Evolutionary conservation across 148 eudicot genomes (phyloP).

Genomic region (Rhododendron henanense): DNA sequence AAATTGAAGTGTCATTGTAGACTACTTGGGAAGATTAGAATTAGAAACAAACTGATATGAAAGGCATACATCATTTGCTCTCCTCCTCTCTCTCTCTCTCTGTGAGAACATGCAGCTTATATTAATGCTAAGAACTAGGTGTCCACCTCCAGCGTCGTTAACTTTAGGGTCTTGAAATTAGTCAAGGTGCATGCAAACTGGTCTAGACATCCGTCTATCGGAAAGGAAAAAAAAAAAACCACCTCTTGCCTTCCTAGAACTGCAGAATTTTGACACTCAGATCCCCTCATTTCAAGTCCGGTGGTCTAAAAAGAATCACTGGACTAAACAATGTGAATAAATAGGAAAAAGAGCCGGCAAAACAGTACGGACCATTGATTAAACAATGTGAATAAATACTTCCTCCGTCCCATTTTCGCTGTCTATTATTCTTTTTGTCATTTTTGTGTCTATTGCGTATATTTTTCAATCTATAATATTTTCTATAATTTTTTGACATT

Average conservation of each 20-base stretch:
- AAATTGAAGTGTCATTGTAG: neutral
- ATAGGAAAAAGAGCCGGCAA: neutral
- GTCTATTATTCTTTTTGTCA: too few relatives aligned
- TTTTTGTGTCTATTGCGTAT: too few relatives aligned
- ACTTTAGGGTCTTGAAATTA: too few relatives aligned
- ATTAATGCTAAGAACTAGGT: neutral
- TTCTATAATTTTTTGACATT: too few relatives aligned
- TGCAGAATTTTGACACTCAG: neutral
- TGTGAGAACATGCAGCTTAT: neutral
- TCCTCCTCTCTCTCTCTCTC: neutral
- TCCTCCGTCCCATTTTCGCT: too few relatives aligned
- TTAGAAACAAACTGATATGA: neutral
- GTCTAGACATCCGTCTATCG: neutral
- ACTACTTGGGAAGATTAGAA: neutral
- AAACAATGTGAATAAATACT: neutral
- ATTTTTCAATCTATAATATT: too few relatives aligned
- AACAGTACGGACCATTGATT: neutral
- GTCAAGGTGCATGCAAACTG: too few relatives aligned
- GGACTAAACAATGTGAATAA: neutral
- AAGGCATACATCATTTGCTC: slow-evolving; percentile 5
- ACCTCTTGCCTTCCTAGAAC: neutral
- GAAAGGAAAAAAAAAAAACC: neutral
- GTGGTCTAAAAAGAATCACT: neutral
- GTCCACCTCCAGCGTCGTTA: too few relatives aligned
- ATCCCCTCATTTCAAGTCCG: neutral